phyloP scores from a whole-genome alignment of 1,284 basidiomycete genomes.

The Waitea zeae region DNA sequence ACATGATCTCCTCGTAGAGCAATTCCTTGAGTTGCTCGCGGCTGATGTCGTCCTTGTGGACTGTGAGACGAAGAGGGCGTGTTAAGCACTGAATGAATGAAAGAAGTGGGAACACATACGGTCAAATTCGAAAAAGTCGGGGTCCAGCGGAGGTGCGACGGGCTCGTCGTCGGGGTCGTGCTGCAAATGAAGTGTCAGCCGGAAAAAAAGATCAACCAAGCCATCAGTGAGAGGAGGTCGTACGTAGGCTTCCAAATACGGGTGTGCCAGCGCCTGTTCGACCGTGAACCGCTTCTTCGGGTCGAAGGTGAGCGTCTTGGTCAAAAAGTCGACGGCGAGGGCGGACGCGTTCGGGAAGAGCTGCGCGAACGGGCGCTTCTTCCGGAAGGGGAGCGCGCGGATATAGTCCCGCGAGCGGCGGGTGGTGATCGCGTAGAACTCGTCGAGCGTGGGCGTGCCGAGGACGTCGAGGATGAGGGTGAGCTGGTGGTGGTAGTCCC shows the following conservation, averaged over 20 bases:
- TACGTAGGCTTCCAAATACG: conserved; percentile 83
- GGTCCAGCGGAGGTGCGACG: conserved; percentile 74
- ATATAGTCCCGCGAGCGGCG: conserved; percentile 81
- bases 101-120: conserved; percentile 17
- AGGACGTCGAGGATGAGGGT: conserved; percentile 82
- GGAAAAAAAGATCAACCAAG: neutral
- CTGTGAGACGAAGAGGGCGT: conserved; percentile 23
- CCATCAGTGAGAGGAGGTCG: conserved; percentile 13
- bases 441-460: conserved; percentile 84
- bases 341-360: conserved; percentile 81
- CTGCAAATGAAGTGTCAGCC: conserved; percentile 16
- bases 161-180: conserved; percentile 92
- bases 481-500: conserved; percentile 93
- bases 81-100: neutral
- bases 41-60: conserved; percentile 88
- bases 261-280: conserved; percentile 82
- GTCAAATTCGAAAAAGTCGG: conserved; percentile 91
- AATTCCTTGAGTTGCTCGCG: conserved; percentile 63
- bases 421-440: conserved; percentile 83
- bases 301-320: conserved; percentile 83
- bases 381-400: conserved; percentile 75
- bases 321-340: conserved; percentile 79
- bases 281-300: conserved; percentile 88
- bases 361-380: conserved; percentile 58
- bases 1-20: conserved; percentile 59